Percentiles rank a stretch among this genome's conserved stretches.
phyloP scores from a whole-genome alignment of 2,329 filamentous ascomycete species.

The Alternaria metachromatica region DNA sequence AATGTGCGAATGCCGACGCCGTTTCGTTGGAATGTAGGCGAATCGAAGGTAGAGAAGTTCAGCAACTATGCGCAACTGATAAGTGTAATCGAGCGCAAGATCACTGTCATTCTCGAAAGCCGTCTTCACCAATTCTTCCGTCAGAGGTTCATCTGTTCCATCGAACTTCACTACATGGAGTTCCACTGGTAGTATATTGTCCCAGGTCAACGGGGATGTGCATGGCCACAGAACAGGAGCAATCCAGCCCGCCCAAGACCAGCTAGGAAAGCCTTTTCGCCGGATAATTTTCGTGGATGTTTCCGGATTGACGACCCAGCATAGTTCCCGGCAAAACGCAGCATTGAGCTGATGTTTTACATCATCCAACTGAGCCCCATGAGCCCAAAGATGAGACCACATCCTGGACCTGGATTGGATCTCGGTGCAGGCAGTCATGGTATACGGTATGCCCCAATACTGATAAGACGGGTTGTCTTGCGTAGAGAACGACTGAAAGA shows the following conservation, averaged over 20 bases:
- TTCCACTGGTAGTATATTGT: background rate
- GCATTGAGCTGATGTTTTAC: background rate
- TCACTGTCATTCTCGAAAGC: background rate
- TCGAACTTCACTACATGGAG: background rate
- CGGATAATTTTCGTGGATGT: background rate
- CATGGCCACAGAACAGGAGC: background rate
- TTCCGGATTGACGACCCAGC: background rate
- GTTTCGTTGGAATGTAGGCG: background rate
- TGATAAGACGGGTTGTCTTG: background rate
- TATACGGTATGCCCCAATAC: background rate
- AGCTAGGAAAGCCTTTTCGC: background rate
- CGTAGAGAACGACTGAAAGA: background rate
- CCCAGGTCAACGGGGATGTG: background rate
- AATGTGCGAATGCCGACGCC: background rate
- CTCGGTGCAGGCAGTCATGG: background rate
- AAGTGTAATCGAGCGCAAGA: background rate
- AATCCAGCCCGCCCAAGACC: conserved; percentile 3
- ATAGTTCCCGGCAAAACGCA: background rate
- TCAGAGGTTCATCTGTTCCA: background rate
- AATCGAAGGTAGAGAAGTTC: background rate
- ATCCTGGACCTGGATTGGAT: background rate
- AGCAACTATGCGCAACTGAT: background rate
- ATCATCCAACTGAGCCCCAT: background rate
- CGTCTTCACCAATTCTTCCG: background rate
- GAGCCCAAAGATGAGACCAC: background rate